Percentiles rank a stretch among this genome's conserved stretches.
Conservation (phyloP, 83 land plant species). For the Diphasiastrum complanatum region DNA sequence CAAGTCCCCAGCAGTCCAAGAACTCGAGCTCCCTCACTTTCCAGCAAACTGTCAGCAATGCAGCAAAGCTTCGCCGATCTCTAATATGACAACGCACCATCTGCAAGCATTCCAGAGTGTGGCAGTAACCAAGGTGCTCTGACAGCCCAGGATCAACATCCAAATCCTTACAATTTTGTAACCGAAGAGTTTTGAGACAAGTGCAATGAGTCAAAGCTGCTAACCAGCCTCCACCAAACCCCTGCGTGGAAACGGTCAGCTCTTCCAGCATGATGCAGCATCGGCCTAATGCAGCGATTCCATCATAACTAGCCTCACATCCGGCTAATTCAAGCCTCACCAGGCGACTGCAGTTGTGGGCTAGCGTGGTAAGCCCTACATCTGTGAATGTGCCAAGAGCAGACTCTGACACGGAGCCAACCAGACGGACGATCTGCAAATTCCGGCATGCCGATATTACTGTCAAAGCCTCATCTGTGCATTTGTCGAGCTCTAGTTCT, state of each 20-base stretch:
- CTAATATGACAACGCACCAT: conserved; percentile 62
- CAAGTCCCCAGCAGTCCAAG: conserved; percentile 89
- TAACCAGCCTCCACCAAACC: conserved; percentile 83
- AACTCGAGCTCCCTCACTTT: conserved; percentile 56
- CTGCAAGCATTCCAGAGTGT: conserved; percentile 58
- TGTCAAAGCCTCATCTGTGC: conserved; percentile 47
- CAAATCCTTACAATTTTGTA: conserved; percentile 59
- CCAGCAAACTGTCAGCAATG: conserved; percentile 57
- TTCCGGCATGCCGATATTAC: conserved; percentile 53
- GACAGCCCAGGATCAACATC: conserved; percentile 65
- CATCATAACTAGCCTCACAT: conserved; percentile 87
- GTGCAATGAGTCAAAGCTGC: conserved; percentile 51
- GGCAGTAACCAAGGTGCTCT: no score
- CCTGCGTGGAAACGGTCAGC: conserved; percentile 56
- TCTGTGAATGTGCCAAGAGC: conserved; percentile 48
- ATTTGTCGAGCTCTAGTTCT: conserved; percentile 62
- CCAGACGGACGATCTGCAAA: no score
- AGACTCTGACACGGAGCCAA: conserved; percentile 36
- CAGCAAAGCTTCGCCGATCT: conserved; percentile 48
- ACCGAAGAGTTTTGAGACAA: conserved; percentile 67
- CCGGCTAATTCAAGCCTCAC: conserved; percentile 73
- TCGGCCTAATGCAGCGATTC: conserved; percentile 80
- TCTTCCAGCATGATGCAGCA: conserved; percentile 93
- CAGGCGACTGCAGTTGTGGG: conserved; percentile 61
- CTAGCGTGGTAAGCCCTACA: conserved; percentile 78